Conservation (phyloP, 139 green algal species). For the Edaphochlamys debaryana region DNA sequence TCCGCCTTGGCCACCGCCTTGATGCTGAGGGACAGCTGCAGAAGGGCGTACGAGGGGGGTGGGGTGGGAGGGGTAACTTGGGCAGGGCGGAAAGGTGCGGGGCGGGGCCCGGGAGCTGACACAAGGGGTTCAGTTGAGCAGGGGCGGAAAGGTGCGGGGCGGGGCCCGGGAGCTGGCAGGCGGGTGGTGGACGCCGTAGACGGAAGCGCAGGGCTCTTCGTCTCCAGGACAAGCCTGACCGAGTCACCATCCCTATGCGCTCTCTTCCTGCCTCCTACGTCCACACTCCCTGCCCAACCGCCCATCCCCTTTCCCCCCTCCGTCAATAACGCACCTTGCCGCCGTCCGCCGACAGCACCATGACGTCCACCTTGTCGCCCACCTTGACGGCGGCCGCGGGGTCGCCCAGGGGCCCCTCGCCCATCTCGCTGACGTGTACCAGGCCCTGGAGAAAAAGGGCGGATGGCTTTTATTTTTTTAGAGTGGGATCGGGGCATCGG, state of each 20-base stretch:
- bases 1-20: background rate
- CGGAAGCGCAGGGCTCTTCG: background rate
- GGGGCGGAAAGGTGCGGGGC: background rate
- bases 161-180: background rate
- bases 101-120: no score
- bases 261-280: background rate
- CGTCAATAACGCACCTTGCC: conserved; percentile 51
- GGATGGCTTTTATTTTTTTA: background rate
- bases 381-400: conserved; percentile 62
- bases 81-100: no score
- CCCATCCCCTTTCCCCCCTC: background rate
- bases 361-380: conserved; percentile 84
- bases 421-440: conserved; percentile 81
- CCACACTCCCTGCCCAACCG: background rate
- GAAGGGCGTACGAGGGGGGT: background rate
- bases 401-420: conserved; percentile 33
- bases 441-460: conserved; percentile 59
- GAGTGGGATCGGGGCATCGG: no score
- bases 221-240: background rate
- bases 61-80: no score
- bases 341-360: conserved; percentile 68
- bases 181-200: background rate
- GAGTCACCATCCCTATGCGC: background rate
- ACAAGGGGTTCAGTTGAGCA: background rate
- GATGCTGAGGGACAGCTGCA: conserved; percentile 3